Evolutionary conservation across 805 yeast genomes (phyloP), one percentile per base, ranked within the genome.

Genomic region (Saturnispora hagleri): DNA sequence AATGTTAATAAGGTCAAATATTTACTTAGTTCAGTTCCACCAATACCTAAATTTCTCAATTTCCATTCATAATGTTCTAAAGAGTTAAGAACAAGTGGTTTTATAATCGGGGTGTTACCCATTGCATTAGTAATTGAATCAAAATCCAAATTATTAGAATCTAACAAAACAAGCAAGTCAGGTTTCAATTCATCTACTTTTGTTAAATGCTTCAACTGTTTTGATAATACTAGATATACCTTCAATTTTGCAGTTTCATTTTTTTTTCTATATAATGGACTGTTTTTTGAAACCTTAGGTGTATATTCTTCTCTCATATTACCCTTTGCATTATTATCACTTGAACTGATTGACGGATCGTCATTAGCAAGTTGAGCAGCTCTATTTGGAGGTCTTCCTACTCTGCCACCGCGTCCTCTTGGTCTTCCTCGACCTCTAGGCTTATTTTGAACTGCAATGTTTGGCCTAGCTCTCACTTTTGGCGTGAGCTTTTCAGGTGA

Each of bases 91-190:
- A 74, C 71, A 15, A 79, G 53, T 9, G 79, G 66, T 58, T 74
- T 77, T 6, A 79, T 58, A 24, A 78, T 61, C 2, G 82, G 82
- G 1, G 73, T 58, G 50, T 58, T 58, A 27, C 53, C 44, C 31
- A 52, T 40, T 13, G 49, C 43, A 24, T 36, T 35, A 1, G 57
- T 43, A 31, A 54, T 13, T 7, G 51, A 50, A 26, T 53, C 52
- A 47, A 51, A 53, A 45, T 57, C 53, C 15, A 40, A 46, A 50
- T 56, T 54, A 45, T 59, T 58, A 5, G 77, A 69, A 61, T 79
- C 82, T 54, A 79, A 70, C n/a, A 80, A 71, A 1, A 79, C 60
- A 26, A 79, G 71, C 35, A 71, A 59, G 55, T 77, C 75, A 47
- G 76, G 61, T 35, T 65, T 60, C 50, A 68, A 64, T 24, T 64